Evolutionary conservation across 306 rosid species (phyloP), one percentile per base, ranked within the genome.

Genomic region (Malus orientalis): DNA sequence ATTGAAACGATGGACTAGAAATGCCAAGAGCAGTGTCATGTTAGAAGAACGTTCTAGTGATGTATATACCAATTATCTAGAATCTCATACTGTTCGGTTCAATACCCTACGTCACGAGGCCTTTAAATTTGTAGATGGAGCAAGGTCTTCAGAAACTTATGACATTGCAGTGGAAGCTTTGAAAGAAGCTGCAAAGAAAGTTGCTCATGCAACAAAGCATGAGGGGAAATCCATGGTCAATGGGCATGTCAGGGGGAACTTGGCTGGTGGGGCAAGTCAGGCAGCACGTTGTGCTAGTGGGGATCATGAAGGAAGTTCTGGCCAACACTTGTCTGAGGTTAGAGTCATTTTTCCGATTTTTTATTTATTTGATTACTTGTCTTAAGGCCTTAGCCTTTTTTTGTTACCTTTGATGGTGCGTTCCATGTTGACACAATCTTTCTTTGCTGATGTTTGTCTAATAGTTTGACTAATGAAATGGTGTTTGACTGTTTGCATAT

Each of bases 1-100:
- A 79, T 84, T 92, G 87, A 95, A 95, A 86, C 91, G 99, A 75
- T 95, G 99, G 99, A 96, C 99, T 36, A 92, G 90, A 84, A 96
- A 96, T 75, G 99, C 99, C 55, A 96, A 91, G 89, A 96, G 99
- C 85, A 96, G 83, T 57, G 97, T 96, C 57, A 82, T 86, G 74
- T 77, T 96, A 81, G 93, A 92, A 88, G 97, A 96, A 73, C 99
- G 80, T 75, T 69, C 89, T 61, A 84, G 82, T 67, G 91, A 91
- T 86, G 85, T 87, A 78, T 91, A 87, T 83, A 88, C 91, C 62
- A 87, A 87, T 79, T 96, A 96, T 81, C 89, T 96, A 81, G 99
- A 96, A 87, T 96, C 99, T 80, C 98, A 96, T 79, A 92, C 98
- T 40, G 98, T 96, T 73, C 89, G 99, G 81, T 91, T 88, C 81